Evolutionary conservation across 257 asterid genomes (phyloP), one percentile per base, ranked within the genome.

Genomic region (Jacaranda copaia): DNA sequence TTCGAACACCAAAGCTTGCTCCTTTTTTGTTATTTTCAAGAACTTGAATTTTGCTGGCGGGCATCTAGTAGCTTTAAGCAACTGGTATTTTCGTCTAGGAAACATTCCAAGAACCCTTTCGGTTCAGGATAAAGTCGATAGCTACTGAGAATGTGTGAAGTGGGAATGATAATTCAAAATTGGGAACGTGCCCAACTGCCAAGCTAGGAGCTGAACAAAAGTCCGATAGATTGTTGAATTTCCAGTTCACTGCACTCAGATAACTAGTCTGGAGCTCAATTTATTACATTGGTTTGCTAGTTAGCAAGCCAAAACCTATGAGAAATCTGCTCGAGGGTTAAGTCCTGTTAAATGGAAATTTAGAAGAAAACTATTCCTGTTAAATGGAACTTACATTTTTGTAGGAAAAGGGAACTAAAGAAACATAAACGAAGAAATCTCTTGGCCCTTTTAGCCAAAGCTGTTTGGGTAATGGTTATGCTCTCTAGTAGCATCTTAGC

Each of bases 401-500:
- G 48, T 11, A 25, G 45, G 62, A 13, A 25, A 5, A 43, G 57
- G 48, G 40, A 10, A 20, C 4, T 14, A 67, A 43, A 65, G 14
- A 62, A 70, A 48, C 19, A 5, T 0, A 49, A 5, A 49, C 18
- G 19, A 11, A 0, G 18, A 63, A 38, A 40, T 11, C 13, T 12
- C 60, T 38, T 10, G 9, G 15, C 7, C 12, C 4, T 53, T 12
- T 39, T 2, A 72, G 51, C 38, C 38, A 55, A 35, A 25, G 56
- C 35, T 46, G 59, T 58, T 56, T 16, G 13, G 48, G 43, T 56
- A 45, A 57, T 40, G 10, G 57, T 14, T 25, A 36, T 8, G 25
- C 80, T 43, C 52, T 70, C 15, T 11, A 19, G 18, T 16, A 32
- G n/a, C 20, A 74, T 74, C 51, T 70, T 45, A 60, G 19, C 62